Evolutionary conservation across 768 basidiomycete species (phyloP).

Genomic region (Zangia roseola): DNA sequence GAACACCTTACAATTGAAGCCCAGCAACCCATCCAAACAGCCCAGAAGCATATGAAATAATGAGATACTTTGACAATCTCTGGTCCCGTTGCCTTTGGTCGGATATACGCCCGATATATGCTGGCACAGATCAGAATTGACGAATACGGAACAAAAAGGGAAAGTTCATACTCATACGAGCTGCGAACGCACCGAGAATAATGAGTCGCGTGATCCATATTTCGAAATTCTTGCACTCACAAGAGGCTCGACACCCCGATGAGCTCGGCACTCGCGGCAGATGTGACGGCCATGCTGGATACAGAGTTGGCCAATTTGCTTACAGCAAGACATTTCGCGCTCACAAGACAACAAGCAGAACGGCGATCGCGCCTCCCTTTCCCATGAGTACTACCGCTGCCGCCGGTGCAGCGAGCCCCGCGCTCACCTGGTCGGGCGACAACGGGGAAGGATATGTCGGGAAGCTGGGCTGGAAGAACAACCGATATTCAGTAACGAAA

Average conservation of each 20-base stretch:
- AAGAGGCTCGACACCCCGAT: conserved; percentile 45
- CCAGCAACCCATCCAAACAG: conserved; percentile 45
- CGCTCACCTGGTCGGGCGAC: conserved; percentile 37
- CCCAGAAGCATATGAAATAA: conserved; percentile 42
- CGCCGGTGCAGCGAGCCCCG: conserved; percentile 46
- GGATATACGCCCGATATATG: conserved; percentile 40
- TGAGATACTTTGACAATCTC: conserved; percentile 43
- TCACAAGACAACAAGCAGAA: conserved; percentile 44
- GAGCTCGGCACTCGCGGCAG: conserved; percentile 45
- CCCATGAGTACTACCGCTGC: conserved; percentile 48
- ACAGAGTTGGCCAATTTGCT: not conserved
- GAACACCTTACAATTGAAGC: conserved; percentile 33
- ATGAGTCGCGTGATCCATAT: not conserved
- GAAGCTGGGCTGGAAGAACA: conserved; percentile 40
- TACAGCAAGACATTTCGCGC: not conserved
- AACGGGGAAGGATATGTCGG: conserved; percentile 51
- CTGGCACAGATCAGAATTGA: conserved; percentile 11
- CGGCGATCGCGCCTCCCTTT: conserved; percentile 42
- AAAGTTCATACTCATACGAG: conserved; percentile 41
- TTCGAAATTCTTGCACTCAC: conserved; percentile 28
- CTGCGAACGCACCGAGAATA: conserved; percentile 19
- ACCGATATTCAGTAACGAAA: not conserved
- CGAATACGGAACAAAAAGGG: not conserved
- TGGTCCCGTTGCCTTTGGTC: conserved; percentile 35
- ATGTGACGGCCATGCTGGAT: conserved; percentile 45